phyloP scores from a whole-genome alignment of 495 filamentous ascomycete genomes.

The Penicillium atrosanguineum region DNA sequence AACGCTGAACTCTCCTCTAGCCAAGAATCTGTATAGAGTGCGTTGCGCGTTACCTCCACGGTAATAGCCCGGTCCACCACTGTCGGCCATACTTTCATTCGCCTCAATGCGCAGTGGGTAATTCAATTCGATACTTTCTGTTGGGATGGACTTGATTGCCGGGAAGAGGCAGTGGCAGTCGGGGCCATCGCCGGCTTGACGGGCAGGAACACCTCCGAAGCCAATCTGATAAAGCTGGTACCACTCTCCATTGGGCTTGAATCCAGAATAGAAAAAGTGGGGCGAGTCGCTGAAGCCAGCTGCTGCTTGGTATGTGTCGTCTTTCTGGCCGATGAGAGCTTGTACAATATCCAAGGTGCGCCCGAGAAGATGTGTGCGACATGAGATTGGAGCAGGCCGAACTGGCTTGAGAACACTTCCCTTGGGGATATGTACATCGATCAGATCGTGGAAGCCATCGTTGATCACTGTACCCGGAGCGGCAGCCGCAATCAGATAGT shows the following conservation, averaged over 20 bases:
- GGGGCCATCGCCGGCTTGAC: conserved; percentile 46
- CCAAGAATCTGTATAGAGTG: conserved; percentile 46
- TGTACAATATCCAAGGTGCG: conserved; percentile 48
- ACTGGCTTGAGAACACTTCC: conserved; percentile 47
- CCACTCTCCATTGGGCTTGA: conserved; percentile 48
- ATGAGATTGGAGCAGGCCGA: conserved; percentile 47
- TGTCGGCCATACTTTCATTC: conserved; percentile 49
- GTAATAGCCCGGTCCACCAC: conserved; percentile 45
- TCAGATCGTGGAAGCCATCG: conserved; percentile 49
- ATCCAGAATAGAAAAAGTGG: conserved; percentile 52
- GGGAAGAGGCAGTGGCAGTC: conserved; percentile 54
- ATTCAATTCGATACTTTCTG: conserved; percentile 50
- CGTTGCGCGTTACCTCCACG: conserved; percentile 50
- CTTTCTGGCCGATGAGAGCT: conserved; percentile 47
- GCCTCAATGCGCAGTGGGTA: conserved; percentile 49
- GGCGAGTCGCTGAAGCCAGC: conserved; percentile 51
- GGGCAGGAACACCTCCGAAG: conserved; percentile 49
- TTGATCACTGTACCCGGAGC: conserved; percentile 45
- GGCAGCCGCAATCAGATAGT: conserved; percentile 48
- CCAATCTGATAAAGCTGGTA: conserved; percentile 53
- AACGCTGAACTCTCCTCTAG: conserved; percentile 44
- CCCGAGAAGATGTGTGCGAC: conserved; percentile 48
- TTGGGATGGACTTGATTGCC: conserved; percentile 51
- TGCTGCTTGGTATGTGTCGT: conserved; percentile 45
- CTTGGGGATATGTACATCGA: conserved; percentile 45